Percentiles rank a stretch among this genome's conserved stretches.
phyloP scores from a whole-genome alignment of 148 eudicot genomes.

The Rheum nobile region DNA sequence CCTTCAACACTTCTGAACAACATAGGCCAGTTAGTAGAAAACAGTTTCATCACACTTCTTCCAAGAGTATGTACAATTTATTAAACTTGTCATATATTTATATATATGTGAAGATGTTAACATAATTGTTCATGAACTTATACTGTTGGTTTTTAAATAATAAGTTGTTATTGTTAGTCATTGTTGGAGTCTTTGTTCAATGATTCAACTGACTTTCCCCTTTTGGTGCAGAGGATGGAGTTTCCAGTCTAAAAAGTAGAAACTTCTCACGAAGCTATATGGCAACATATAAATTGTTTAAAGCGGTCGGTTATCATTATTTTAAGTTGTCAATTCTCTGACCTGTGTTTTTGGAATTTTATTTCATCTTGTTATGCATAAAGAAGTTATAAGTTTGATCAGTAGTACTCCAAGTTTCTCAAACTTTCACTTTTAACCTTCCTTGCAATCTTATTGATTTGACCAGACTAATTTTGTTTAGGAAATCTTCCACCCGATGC shows the following conservation, averaged over 20 bases:
- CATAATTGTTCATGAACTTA: neutral
- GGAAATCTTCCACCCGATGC: constrained; percentile 23
- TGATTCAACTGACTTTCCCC: neutral
- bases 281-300: neutral
- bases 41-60: neutral
- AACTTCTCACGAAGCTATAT: constrained; percentile 12
- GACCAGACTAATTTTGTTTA: constrained; percentile 10
- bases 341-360: neutral
- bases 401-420: neutral
- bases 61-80: constrained; percentile 3
- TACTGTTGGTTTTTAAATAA: neutral
- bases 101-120: neutral
- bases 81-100: too few relatives aligned
- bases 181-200: neutral
- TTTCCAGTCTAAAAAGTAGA: constrained; percentile 11
- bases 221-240: constrained; percentile 11
- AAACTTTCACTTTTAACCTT: neutral
- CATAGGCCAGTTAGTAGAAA: neutral
- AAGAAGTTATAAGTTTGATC: neutral
- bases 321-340: neutral
- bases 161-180: neutral
- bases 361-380: neutral
- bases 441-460: neutral
- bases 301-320: neutral
- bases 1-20: constrained; percentile 33